Conservation (phyloP, 78 protist species). For the Dictyostelium intermedium region DNA sequence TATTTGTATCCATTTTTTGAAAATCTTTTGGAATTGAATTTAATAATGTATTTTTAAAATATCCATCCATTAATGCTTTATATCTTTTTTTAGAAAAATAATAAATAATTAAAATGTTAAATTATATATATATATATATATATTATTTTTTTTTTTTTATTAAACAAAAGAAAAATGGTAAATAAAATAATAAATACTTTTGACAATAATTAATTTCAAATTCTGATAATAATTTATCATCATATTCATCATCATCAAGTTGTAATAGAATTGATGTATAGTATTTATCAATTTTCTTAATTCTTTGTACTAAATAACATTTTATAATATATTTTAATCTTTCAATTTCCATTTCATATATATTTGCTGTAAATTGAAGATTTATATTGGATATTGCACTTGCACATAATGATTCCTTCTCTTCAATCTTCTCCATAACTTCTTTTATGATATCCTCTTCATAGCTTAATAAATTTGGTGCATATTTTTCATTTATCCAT, state of each 20-base stretch:
- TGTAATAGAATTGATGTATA: slow-evolving; percentile 1
- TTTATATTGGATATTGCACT: neutral
- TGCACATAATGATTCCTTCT: slow-evolving; percentile 8
- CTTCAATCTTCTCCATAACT: slow-evolving; percentile 2
- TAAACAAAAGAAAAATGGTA: neutral
- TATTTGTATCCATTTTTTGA: neutral
- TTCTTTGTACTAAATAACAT: slow-evolving; percentile 38
- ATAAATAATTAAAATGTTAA: too few relatives aligned
- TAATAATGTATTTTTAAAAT: slow-evolving; percentile 56
- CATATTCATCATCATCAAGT: neutral
- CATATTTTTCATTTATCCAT: slow-evolving; percentile 65
- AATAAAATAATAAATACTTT: neutral
- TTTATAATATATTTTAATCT: slow-evolving; percentile 53
- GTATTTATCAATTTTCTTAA: slow-evolving; percentile 48
- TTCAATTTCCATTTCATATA: slow-evolving; percentile 76
- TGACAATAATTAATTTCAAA: slow-evolving; percentile 23
- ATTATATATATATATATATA: too few relatives aligned
- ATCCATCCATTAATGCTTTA: slow-evolving; percentile 2
- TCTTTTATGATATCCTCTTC: neutral
- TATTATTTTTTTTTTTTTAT: neutral
- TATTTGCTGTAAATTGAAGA: slow-evolving; percentile 41
- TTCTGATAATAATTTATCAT: slow-evolving; percentile 6
- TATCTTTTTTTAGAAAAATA: neutral
- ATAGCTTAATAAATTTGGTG: slow-evolving; percentile 45
- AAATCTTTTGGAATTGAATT: neutral